Base-by-base conservation (phyloP, 805 yeast species). In the Candida lessepsii region DNA sequence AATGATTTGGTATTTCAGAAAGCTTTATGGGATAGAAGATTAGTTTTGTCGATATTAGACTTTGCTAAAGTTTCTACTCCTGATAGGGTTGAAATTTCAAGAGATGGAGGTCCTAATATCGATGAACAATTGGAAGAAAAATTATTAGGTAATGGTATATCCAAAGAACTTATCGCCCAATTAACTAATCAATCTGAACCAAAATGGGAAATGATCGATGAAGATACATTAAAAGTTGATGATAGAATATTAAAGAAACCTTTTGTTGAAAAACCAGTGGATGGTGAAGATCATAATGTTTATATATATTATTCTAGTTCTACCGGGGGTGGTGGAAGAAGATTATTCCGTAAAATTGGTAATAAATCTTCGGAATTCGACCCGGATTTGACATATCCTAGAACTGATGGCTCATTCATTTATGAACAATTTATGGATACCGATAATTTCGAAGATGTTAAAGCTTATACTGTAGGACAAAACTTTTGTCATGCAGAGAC, bases 251-350 rank as follows among this genome's bases (percentile, higher is more conserved):
- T 93, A 67, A 72, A 70, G 29, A 93, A 93, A 58, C 99, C 99
- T 5, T 93, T 81, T 71, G 99, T 93, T 24, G 99, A 93, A 61
- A 93, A 93, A 52, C 99, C 99, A 1, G 98, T 90, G 3, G 96
- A 93, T 61, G 99, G 99, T 40, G 99, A 93, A 64, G 96, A 93
- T 63, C 99, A 93, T 63, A 93, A 93, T 57, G 91, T 93, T 34
- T 86, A 84, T 60, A 90, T 93, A 28, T 93, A 93, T 64, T 93
- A 91, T 60, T 84, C 90, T 25, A 76, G 78, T 42, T 76, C 83
- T 43, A 84, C 85, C 38, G 99, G 99, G 33, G 99, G 99, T 42
- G 99, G 99, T 49, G 99, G 99, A 19, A 75, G 99, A 46, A 74
- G 95, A 37, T 68, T 93, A 46, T 93, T 93, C 69, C 75, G 99